Evolutionary conservation across 257 asterid species (phyloP), one percentile per base, ranked within the genome.

Genomic region (Penstemon davidsonii): DNA sequence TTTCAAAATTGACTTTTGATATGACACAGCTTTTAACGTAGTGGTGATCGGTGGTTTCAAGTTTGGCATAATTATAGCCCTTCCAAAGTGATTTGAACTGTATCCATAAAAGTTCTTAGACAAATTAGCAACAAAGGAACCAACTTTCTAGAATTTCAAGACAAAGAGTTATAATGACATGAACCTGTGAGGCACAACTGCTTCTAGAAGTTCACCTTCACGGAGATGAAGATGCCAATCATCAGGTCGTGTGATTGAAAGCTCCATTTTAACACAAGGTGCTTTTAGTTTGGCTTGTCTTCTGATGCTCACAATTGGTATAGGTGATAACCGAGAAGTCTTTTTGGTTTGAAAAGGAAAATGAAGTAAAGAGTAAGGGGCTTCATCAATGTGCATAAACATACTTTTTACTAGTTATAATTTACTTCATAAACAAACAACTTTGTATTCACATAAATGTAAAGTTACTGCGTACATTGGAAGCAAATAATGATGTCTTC

Each of bases 201-300:
- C 82, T 75, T 86, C 80, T 58, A 93, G 98, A 79, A 90, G 88
- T 57, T 88, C 87, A 36, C 97, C 95, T 69, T 93, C 98, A 69
- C 97, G 98, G 58, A 93, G 96, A 90, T 93, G 98, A 81, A 93
- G 98, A 82, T 90, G 98, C 98, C 97, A 93, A 78, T 93, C 98
- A 83, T 93, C 98, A 43, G 98, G 97, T 25, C 78, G 88, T 10
- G 91, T 80, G 55, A 90, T 83, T 18, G 97, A 78, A 66, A 90
- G 85, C 86, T 85, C 90, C 98, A 92, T 82, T 53, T 73, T 86
- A 5, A 59, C 46, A 50, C 78, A 64, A 63, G 70, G 76, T 60
- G 61, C 58, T 73, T 83, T 69, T 52, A 74, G 53, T 67, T 76
- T 73, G 50, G 49, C 78, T 52, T 72, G 46, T 66, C 69, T 62